These are phyloP conservation scores for Bathelium albidoporum DNA, from an alignment of 495 filamentous ascomycete genomes.

Conservation along the genomic window DNA sequence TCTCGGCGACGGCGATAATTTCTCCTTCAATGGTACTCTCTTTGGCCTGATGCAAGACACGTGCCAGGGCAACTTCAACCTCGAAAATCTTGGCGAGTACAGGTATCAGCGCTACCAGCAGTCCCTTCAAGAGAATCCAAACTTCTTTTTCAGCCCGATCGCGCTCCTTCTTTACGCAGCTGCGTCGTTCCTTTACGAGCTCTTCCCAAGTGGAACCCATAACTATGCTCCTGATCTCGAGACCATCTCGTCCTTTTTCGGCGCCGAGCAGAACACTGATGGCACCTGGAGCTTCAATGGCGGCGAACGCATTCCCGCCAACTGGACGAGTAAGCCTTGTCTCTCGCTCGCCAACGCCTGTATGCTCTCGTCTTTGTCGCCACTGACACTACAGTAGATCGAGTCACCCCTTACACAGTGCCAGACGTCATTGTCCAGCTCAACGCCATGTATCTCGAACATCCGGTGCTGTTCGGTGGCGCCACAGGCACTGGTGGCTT, in stretches of 20 bases:
- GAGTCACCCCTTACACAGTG: conserved; percentile 26
- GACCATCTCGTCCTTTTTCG: conserved; percentile 34
- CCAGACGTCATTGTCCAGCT: conserved; percentile 27
- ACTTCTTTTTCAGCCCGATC: conserved; percentile 33
- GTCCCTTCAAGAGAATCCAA: conserved; percentile 22
- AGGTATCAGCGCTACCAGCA: conserved; percentile 31
- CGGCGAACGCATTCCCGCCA: conserved; percentile 30
- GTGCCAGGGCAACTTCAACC: conserved; percentile 16
- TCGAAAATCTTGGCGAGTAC: conserved; percentile 26
- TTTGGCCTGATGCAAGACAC: conserved; percentile 27
- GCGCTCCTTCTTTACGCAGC: conserved; percentile 31
- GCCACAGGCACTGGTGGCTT: conserved; percentile 27
- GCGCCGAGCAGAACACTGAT: conserved; percentile 22
- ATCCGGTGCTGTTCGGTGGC: conserved; percentile 34
- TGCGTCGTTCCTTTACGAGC: conserved; percentile 35
- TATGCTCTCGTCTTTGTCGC: not conserved
- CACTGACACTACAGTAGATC: conserved; percentile 7
- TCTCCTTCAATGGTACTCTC: conserved; percentile 33
- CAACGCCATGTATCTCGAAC: conserved; percentile 26
- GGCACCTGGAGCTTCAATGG: conserved; percentile 29
- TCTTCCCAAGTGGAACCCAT: conserved; percentile 27
- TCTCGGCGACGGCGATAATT: conserved; percentile 30
- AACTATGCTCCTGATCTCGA: conserved; percentile 26
- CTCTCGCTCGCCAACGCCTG: not conserved
- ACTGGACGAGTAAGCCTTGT: conserved; percentile 25